These are phyloP conservation scores for Mycena rosella DNA, from an alignment of 768 basidiomycete genomes.

Conservation along the genomic window DNA sequence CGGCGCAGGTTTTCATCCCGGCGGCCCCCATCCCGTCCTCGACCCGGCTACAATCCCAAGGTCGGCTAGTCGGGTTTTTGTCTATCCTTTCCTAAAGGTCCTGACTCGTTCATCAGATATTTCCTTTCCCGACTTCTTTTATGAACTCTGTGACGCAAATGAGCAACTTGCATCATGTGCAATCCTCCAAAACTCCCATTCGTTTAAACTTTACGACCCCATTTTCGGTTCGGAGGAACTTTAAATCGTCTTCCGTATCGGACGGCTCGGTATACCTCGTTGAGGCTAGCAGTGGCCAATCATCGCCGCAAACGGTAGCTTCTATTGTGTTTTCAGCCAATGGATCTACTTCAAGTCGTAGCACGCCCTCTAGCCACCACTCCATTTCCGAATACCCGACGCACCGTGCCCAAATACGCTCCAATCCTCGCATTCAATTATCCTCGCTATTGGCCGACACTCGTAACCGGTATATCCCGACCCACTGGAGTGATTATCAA, in stretches of 20 bases:
- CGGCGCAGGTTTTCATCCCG: constrained; percentile 17
- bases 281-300: constrained; percentile 57
- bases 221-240: constrained; percentile 15
- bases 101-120: constrained; percentile 32
- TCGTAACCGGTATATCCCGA: constrained; percentile 62
- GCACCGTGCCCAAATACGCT: constrained; percentile 51
- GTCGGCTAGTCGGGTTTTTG: constrained; percentile 30
- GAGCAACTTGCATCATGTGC: constrained; percentile 34
- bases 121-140: constrained; percentile 29
- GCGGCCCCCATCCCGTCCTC: constrained; percentile 15
- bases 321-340: constrained; percentile 54
- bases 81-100: constrained; percentile 11
- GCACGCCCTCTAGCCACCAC: constrained; percentile 58
- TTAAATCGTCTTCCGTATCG: not conserved
- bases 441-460: constrained; percentile 69
- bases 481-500: constrained; percentile 14
- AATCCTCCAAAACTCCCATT: constrained; percentile 33
- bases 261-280: constrained; percentile 7
- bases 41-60: constrained; percentile 27
- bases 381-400: constrained; percentile 53
- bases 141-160: constrained; percentile 36
- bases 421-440: constrained; percentile 65
- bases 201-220: constrained; percentile 36
- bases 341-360: constrained; percentile 55
- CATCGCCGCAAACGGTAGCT: constrained; percentile 63